Percentiles rank a stretch among this genome's conserved stretches.
These are phyloP conservation scores for Ephemerocybe angulata DNA, from an alignment of 768 basidiomycete genomes.

Conservation along the genomic window DNA sequence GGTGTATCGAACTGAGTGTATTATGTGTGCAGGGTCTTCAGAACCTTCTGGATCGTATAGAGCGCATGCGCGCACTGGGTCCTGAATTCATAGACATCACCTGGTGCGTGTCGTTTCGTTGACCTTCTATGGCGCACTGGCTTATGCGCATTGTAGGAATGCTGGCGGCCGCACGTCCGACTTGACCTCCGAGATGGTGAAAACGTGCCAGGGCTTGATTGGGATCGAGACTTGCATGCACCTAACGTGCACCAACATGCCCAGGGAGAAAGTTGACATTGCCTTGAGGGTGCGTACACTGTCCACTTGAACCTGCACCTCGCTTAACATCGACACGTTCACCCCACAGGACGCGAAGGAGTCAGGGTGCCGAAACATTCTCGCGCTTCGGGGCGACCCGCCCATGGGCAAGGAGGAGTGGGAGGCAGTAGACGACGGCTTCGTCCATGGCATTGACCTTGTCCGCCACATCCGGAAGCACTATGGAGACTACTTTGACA, in stretches of 20 bases:
- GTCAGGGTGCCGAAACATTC: conserved; percentile 87
- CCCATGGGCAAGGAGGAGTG: conserved; percentile 85
- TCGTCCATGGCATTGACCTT: conserved; percentile 87
- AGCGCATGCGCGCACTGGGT: conserved; percentile 92
- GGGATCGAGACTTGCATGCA: conserved; percentile 99
- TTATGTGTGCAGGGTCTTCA: conserved; percentile 73
- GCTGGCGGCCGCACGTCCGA: conserved; percentile 95
- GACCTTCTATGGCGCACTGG: not conserved
- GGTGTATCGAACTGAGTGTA: not conserved
- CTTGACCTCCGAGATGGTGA: conserved; percentile 89
- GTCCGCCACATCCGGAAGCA: conserved; percentile 79
- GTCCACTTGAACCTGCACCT: not conserved
- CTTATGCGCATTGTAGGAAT: conserved; percentile 57
- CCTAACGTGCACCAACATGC: conserved; percentile 98
- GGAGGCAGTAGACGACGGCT: conserved; percentile 90
- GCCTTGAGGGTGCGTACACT: conserved; percentile 67
- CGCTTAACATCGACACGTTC: not conserved
- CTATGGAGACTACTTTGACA: conserved; percentile 92
- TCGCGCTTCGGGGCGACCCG: conserved; percentile 92
- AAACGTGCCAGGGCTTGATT: conserved; percentile 88
- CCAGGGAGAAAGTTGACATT: conserved; percentile 89
- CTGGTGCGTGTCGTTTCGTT: conserved; percentile 50
- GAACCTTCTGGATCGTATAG: conserved; percentile 97
- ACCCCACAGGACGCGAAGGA: conserved; percentile 74
- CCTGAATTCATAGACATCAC: conserved; percentile 99